Evolutionary conservation across 345 rosid genomes (phyloP).

Genomic region (Mercurialis annua): DNA sequence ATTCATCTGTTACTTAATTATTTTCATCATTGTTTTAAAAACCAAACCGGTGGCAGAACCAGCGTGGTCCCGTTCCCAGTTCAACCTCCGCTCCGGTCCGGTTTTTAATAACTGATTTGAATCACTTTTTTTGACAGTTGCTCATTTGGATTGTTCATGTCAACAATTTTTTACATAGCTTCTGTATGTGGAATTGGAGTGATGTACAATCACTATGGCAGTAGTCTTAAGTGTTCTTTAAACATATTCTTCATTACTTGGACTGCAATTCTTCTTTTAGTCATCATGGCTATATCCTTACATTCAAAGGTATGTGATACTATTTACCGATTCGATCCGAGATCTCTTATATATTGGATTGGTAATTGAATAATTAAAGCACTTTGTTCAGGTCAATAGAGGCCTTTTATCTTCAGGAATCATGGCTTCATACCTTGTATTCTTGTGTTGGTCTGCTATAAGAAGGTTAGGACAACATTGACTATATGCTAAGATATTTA

Average conservation of each 20-base stretch:
- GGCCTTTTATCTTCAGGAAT: slow-evolving; percentile 79
- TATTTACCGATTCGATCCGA: not conserved
- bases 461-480: slow-evolving; percentile 55
- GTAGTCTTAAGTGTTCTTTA: slow-evolving; percentile 44
- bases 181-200: slow-evolving; percentile 53
- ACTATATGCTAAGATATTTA: no score
- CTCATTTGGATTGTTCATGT: slow-evolving; percentile 60
- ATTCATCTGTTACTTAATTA: not conserved
- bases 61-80: no score
- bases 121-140: slow-evolving; percentile 39
- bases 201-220: slow-evolving; percentile 54
- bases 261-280: slow-evolving; percentile 61
- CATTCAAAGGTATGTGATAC: slow-evolving; percentile 79
- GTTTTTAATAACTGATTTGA: no score
- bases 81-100: no score
- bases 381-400: slow-evolving; percentile 53
- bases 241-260: slow-evolving; percentile 81
- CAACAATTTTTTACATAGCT: slow-evolving; percentile 50
- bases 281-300: slow-evolving; percentile 68
- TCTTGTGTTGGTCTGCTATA: slow-evolving; percentile 92
- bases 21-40: no score
- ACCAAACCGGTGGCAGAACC: no score
- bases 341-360: not conserved
- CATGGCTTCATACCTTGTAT: slow-evolving; percentile 84
- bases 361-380: not conserved